Percentiles rank a stretch among this genome's conserved stretches.
These are phyloP conservation scores for Backusella macrospora DNA, from an alignment of 192 early-diverging fungal species.

Conservation along the genomic window DNA sequence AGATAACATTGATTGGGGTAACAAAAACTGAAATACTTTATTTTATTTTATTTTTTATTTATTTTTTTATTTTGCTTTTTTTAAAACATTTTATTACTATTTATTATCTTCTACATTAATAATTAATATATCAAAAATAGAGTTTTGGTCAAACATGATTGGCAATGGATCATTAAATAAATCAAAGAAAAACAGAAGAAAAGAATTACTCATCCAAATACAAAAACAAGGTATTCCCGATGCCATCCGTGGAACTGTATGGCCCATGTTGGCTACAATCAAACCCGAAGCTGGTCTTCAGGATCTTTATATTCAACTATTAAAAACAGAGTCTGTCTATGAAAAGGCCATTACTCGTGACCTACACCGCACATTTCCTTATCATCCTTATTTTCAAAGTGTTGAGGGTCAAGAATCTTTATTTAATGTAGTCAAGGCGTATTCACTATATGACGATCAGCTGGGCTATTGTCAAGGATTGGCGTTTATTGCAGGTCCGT, in stretches of 20 bases:
- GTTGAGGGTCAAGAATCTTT: conserved; percentile 79
- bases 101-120: no score
- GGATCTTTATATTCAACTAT: conserved; percentile 69
- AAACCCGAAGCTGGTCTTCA: conserved; percentile 79
- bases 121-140: conserved; percentile 36
- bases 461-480: conserved; percentile 99
- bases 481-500: conserved; percentile 87
- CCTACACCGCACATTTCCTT: conserved; percentile 90
- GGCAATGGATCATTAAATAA: conserved; percentile 80
- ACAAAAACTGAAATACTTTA: background rate
- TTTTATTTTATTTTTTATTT: no score
- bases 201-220: conserved; percentile 73
- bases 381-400: conserved; percentile 82
- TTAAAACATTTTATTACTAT: background rate
- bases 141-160: conserved; percentile 93
- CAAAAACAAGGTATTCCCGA: conserved; percentile 82
- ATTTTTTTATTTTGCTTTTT: no score
- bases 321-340: conserved; percentile 63
- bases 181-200: conserved; percentile 64
- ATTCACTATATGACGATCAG: conserved; percentile 87
- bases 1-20: conserved; percentile 76
- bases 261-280: conserved; percentile 82
- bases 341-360: conserved; percentile 94
- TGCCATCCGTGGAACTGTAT: conserved; percentile 89
- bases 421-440: conserved; percentile 90